These are phyloP conservation scores for Chiua sp. DNA, from an alignment of 1,284 basidiomycete genomes.

Conservation along the genomic window DNA sequence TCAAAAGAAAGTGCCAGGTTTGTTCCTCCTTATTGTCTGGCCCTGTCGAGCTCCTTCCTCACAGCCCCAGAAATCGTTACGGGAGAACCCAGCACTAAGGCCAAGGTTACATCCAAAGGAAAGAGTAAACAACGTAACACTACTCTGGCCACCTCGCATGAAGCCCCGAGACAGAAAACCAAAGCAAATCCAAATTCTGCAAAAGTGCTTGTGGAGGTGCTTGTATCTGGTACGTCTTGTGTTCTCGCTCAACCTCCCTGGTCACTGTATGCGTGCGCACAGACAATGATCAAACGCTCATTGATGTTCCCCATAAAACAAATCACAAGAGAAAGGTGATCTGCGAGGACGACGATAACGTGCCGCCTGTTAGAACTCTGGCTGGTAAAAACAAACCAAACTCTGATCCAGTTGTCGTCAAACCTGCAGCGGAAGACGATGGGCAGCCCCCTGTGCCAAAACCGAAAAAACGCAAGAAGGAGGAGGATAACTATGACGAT, in stretches of 20 bases:
- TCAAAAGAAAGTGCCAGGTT: constrained; percentile 14
- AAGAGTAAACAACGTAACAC: constrained; percentile 9
- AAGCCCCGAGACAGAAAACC: constrained; percentile 5
- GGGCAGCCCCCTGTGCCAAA: constrained; percentile 11
- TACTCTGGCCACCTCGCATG: constrained; percentile 4
- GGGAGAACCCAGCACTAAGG: constrained; percentile 8
- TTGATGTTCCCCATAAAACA: constrained; percentile 20
- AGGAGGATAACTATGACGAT: constrained; percentile 25
- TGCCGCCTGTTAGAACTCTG: constrained; percentile 3
- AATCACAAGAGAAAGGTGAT: constrained; percentile 5
- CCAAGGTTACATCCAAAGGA: constrained; percentile 12
- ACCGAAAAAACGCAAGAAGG: constrained; percentile 25
- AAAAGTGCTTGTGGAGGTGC: constrained; percentile 10
- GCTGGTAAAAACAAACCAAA: neutral
- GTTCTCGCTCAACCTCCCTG: neutral
- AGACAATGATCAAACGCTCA: constrained; percentile 37
- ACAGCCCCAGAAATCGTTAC: constrained; percentile 4
- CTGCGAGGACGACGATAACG: neutral
- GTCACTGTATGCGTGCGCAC: neutral
- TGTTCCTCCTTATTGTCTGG: neutral
- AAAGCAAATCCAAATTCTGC: constrained; percentile 10
- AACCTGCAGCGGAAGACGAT: constrained; percentile 6
- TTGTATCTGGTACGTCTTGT: constrained; percentile 18
- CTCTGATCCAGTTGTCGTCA: neutral
- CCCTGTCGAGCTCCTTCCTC: neutral